phyloP scores from a whole-genome alignment of 1,139 yeast genomes.

The Yamadazyma buinensis region DNA sequence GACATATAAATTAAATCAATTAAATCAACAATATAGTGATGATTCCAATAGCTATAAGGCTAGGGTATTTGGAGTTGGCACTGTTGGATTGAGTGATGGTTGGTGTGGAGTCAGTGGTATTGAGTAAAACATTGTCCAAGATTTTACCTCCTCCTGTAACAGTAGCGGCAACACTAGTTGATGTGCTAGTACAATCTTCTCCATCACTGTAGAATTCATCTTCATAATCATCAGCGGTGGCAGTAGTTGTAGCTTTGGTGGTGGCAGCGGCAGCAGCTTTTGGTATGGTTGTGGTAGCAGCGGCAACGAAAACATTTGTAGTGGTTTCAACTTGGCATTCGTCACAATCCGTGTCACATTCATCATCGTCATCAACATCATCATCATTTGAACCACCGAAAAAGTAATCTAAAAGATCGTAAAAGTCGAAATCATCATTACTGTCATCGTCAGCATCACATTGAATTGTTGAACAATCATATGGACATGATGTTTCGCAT shows the following conservation, averaged over 20 bases:
- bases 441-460: slow-evolving; percentile 9
- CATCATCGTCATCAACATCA: slow-evolving; percentile 15
- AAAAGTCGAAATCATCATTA: slow-evolving; percentile 1
- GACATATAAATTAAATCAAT: slow-evolving; percentile 1
- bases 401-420: slow-evolving; percentile 5
- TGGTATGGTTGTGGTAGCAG: background rate
- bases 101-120: slow-evolving; percentile 7
- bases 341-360: slow-evolving; percentile 14
- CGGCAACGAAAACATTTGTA: slow-evolving; percentile 3
- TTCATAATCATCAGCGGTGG: slow-evolving; percentile 10
- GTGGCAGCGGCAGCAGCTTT: background rate
- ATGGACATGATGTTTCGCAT: slow-evolving; percentile 2
- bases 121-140: background rate
- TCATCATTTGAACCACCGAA: slow-evolving; percentile 10
- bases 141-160: background rate
- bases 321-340: slow-evolving; percentile 11
- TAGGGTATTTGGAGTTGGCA: slow-evolving; percentile 2
- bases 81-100: slow-evolving; percentile 7
- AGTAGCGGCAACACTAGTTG: slow-evolving; percentile 1
- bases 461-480: slow-evolving; percentile 3
- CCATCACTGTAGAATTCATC: slow-evolving; percentile 9
- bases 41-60: slow-evolving; percentile 2
- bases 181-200: slow-evolving; percentile 7
- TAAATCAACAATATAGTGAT: slow-evolving; percentile 1
- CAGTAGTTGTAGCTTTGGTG: background rate